Evolutionary conservation across 73 alveolate genomes (phyloP), one percentile per base, ranked within the genome.

Genomic region (Paramecium sonneborni): DNA sequence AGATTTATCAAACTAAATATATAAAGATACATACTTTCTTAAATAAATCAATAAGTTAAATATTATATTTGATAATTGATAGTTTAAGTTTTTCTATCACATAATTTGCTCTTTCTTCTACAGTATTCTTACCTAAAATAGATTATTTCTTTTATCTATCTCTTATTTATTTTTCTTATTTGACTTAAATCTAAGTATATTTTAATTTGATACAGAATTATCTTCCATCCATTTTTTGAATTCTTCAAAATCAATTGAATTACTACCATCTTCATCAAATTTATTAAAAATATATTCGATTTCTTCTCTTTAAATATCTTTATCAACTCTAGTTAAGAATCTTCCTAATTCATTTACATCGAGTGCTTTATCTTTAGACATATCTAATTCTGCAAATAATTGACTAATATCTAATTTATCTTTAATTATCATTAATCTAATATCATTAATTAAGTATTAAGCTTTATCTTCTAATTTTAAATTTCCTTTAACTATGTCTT

Each of bases 221-320:
- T 70, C 76, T 41, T 76, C 85, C 52, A 88, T 39, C 94, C 94
- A 88, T 62, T 88, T 88, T 72, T 76, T 88, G 55, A 88, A 88
- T 24, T 88, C 94, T 69, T 88, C 94, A 44, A 88, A 88, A 38
- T 82, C 87, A 15, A 88, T 88, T 20, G 76, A 44, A 82, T 88
- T 88, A 68, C 76, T 82, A 38, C 87, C 87, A 70, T 88, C 94
- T 30, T 88, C 94, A 48, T 88, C 94, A 70, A 88, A 88, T 44
- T 88, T 88, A 88, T 88, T 88, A 82, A 88, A 88, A 14, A 88
- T 88, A 41, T 88, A 88, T 88, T 88, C 94, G 6, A 88, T 88
- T 70, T 88, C 94, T 3, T 76, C 85, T 70, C 94, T 88, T 56
- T 38, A 35, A 39, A 88, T 44, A 23, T 76, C 58, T 48, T 88